phyloP scores from a whole-genome alignment of 805 yeast species.

The Metschnikowia cerradonensis region DNA sequence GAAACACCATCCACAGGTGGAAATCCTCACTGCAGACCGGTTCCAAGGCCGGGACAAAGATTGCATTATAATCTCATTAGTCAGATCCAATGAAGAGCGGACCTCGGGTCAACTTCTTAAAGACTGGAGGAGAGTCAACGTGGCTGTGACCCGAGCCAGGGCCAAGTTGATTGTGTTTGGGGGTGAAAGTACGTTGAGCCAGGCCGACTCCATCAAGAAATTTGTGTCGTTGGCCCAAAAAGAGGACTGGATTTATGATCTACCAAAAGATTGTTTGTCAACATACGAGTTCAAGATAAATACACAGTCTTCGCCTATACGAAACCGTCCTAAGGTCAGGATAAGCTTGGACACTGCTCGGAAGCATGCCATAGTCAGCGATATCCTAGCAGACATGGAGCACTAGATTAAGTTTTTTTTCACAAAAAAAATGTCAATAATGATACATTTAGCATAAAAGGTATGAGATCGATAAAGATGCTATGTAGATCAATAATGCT shows the following conservation, averaged over 20 bases:
- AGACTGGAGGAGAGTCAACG: slow-evolving; percentile 92
- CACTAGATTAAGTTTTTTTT: neutral
- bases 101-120: slow-evolving; percentile 72
- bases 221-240: slow-evolving; percentile 56
- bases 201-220: slow-evolving; percentile 48
- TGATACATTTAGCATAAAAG: too few relatives aligned
- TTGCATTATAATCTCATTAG: slow-evolving; percentile 84
- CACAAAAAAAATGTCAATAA: too few relatives aligned
- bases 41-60: slow-evolving; percentile 96
- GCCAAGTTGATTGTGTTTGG: slow-evolving; percentile 83
- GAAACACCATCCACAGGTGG: slow-evolving; percentile 45
- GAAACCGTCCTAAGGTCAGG: neutral
- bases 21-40: slow-evolving; percentile 88
- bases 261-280: slow-evolving; percentile 43
- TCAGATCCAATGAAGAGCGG: slow-evolving; percentile 65
- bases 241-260: slow-evolving; percentile 60
- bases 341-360: slow-evolving; percentile 15
- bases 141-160: slow-evolving; percentile 88
- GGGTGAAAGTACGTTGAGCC: slow-evolving; percentile 57
- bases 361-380: slow-evolving; percentile 23
- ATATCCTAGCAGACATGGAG: slow-evolving; percentile 29
- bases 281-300: slow-evolving; percentile 30
- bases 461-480: too few relatives aligned
- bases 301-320: slow-evolving; percentile 1
- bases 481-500: too few relatives aligned